Evolutionary conservation across 2,329 filamentous ascomycete species (phyloP).

Genomic region (Salinomyces thailandicus): DNA sequence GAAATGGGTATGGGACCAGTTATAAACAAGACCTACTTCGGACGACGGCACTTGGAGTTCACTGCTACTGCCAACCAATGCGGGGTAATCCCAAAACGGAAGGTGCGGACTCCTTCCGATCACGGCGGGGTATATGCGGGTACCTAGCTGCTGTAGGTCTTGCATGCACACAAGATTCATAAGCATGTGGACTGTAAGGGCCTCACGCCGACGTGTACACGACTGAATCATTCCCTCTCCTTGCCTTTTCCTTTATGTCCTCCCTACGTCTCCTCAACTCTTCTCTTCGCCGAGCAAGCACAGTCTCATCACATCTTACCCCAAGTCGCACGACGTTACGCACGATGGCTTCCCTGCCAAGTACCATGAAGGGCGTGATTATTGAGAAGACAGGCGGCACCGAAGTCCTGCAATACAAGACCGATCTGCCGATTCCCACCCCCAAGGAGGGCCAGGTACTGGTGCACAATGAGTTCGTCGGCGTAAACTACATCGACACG

Average conservation of each 20-base stretch:
- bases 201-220: too few species aligned
- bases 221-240: too few species aligned
- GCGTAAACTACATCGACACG: conserved; percentile 85
- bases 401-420: conserved; percentile 61
- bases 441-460: conserved; percentile 62
- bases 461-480: conserved; percentile 68
- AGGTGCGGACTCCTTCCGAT: too few species aligned
- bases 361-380: conserved; percentile 62
- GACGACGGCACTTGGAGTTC: too few species aligned
- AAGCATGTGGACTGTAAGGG: too few species aligned
- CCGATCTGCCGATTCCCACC: conserved; percentile 59
- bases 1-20: too few species aligned
- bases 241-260: conserved; percentile 7
- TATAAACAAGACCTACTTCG: too few species aligned
- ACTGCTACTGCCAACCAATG: too few species aligned
- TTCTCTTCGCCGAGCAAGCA: conserved; percentile 1
- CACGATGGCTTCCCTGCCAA: conserved; percentile 40
- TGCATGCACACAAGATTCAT: too few species aligned
- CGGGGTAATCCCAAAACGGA: too few species aligned
- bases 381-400: conserved; percentile 62
- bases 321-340: not conserved
- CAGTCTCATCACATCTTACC: conserved; percentile 3
- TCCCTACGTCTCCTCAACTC: conserved; percentile 1
- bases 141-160: too few species aligned
- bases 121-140: too few species aligned